A percentile compares a stretch with the other conserved stretches of the same genome.
Conservation (phyloP, 495 filamentous ascomycete species). For the Aspergillus bertholletiae region DNA sequence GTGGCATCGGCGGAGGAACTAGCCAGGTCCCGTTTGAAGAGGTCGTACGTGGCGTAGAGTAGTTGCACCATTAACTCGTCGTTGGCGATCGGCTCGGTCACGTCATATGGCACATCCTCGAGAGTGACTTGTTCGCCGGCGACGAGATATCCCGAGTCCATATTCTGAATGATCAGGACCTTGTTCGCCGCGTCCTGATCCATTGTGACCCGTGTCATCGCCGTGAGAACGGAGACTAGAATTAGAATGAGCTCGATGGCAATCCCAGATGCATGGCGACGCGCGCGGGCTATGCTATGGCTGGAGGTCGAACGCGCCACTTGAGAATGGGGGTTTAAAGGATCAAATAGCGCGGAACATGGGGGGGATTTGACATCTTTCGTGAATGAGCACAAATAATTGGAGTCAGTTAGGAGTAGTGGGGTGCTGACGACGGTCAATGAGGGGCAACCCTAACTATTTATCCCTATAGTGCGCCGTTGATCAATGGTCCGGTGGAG, state of each 20-base stretch:
- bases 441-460: neutral
- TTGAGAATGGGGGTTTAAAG: neutral
- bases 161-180: slow-evolving; percentile 69
- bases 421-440: neutral
- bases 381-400: neutral
- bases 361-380: neutral
- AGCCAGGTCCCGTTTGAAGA: slow-evolving; percentile 71
- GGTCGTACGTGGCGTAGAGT: slow-evolving; percentile 80
- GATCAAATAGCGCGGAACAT: neutral
- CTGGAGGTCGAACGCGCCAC: too few species aligned
- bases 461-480: neutral
- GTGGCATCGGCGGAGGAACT: slow-evolving; percentile 60
- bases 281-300: too few species aligned
- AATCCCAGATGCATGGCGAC: neutral
- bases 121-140: slow-evolving; percentile 70
- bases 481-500: neutral
- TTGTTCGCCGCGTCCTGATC: slow-evolving; percentile 53
- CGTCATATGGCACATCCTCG: slow-evolving; percentile 64
- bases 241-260: neutral
- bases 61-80: slow-evolving; percentile 71
- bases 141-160: slow-evolving; percentile 67
- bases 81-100: slow-evolving; percentile 54
- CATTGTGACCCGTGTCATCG: neutral
- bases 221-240: neutral
- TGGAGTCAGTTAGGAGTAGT: neutral